Percentiles rank a stretch among this genome's conserved stretches.
Conservation (phyloP, 164 flowering plant species). For the Liriodendron chinense region DNA sequence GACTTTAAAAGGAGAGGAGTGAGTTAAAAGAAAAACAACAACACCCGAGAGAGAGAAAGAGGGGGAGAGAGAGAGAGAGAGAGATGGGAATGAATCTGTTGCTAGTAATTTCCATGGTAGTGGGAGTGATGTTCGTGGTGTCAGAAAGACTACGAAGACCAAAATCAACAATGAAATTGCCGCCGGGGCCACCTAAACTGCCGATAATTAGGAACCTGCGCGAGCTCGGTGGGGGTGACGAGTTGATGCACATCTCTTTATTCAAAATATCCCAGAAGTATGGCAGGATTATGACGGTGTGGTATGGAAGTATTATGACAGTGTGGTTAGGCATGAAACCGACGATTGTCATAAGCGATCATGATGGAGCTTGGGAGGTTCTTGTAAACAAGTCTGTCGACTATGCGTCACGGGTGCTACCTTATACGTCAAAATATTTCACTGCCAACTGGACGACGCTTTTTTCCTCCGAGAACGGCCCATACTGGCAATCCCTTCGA, state of each 20-base stretch:
- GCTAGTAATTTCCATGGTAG: no score
- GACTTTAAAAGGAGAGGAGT: no score
- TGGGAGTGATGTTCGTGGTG: no score
- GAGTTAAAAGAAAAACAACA: no score
- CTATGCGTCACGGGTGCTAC: background rate
- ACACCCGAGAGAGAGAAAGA: no score
- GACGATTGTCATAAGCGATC: conserved; percentile 4
- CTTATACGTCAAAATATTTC: background rate
- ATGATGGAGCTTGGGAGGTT: conserved; percentile 12
- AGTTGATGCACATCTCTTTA: no score
- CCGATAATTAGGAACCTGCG: conserved; percentile 1
- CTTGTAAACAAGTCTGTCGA: conserved; percentile 7
- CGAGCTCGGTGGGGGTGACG: no score
- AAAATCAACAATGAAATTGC: background rate
- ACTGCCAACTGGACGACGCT: background rate
- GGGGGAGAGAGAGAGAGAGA: no score
- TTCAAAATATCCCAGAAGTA: background rate
- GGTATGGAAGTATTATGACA: conserved; percentile 7
- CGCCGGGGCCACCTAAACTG: background rate
- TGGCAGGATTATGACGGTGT: no score
- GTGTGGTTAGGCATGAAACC: conserved; percentile 5
- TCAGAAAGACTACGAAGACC: no score
- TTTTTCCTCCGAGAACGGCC: no score
- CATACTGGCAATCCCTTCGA: background rate
- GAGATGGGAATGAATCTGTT: no score